Evolutionary conservation across 2,329 filamentous ascomycete species (phyloP), one percentile per base, ranked within the genome.

Genomic region (Hypoxylon rubiginosum): DNA sequence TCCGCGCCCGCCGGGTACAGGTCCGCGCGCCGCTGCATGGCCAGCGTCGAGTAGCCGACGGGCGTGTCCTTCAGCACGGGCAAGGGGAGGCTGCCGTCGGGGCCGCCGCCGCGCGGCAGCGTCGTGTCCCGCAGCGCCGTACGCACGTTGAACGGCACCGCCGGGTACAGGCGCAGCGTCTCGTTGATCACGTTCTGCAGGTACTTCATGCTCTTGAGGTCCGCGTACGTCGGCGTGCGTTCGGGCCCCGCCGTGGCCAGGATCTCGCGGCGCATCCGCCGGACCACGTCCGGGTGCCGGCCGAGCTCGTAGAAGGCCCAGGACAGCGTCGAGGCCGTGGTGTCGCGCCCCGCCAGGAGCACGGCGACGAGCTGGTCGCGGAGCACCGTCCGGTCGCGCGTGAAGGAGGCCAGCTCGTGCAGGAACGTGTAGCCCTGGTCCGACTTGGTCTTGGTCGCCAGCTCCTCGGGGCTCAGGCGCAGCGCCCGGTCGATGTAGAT

Each of bases 321-420:
- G 1, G 86, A 87, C 0, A 93, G 80, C 0, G 89, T 90, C 24
- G 83, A 85, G 21, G 90, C 90, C 1, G 91, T 92, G 2, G 90
- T 93, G 76, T 93, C 91, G 50, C 88, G 82, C 4, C 90, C 91
- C 3, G 91, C 91, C 10, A 93, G 83, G 1, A 95, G 84, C 10
- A 94, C 85, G 8, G 89, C 88, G 51, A 93, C 87, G 45, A 94
- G 83, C 75, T 94, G 91, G 77, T 94, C 91, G n/a, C 92, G 89
- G 30, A 95, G 85, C 10, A 91, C 84, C 36, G 83, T 83, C 0
- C 81, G 80, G 58, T 86, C 82, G 11, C 90, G 86, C 0, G 92
- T 94, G 77, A 89, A 90, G 13, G 84, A 84, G 15, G 91, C 91
- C 10, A 95, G 85, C 57, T 90, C 90, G 75, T 94, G 90, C n/a